Evolutionary conservation across 129 eudicot genomes (phyloP), one percentile per base, ranked within the genome.

Genomic region (Artemisia argyi): DNA sequence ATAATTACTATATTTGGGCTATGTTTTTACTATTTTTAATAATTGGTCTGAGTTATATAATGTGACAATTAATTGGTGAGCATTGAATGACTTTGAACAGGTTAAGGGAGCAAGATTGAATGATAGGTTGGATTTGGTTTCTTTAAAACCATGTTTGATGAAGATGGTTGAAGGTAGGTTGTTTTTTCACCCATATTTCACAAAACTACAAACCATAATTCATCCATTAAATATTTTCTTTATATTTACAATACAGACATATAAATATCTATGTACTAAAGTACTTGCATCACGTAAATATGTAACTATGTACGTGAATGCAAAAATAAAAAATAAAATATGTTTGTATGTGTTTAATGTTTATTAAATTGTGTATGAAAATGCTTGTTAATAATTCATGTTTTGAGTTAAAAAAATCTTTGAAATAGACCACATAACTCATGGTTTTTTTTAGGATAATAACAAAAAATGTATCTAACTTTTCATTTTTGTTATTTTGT

Each of bases 151-250:
- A 66, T 90, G 99, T 82, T 62, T 84, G 88, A 76, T 95, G 79
- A 90, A 72, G 75, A 95, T 95, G 86, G 97, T 90, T 91, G 99
- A 95, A 90, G 99, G 99, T 95, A 82, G 87, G 96, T 86, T 53
- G 69, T 49, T 26, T 64, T 54, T 55, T 16, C 80, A 74, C 83
- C 83, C 74, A 74, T 74, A 68, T 26, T 55, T 52, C 76, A 77
- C 76, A 69, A 61, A 78, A 78, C 59, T 71, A 44, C 32, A 44
- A 53, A 71, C 77, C 42, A 70, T 61, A 78, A 77, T 61, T 71
- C 66, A 63, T 71, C 65, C 57, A 54, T 62, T 42, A 6, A 3
- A 52, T 16, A 54, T 35, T 52, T 15, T 0, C 22, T 11, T 3
- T 19, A 60, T 2, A 11, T 48, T 5, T 16, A 53, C 18, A 16